phyloP scores from a whole-genome alignment of 148 eudicot genomes.

The Chenopodium berlandieri region DNA sequence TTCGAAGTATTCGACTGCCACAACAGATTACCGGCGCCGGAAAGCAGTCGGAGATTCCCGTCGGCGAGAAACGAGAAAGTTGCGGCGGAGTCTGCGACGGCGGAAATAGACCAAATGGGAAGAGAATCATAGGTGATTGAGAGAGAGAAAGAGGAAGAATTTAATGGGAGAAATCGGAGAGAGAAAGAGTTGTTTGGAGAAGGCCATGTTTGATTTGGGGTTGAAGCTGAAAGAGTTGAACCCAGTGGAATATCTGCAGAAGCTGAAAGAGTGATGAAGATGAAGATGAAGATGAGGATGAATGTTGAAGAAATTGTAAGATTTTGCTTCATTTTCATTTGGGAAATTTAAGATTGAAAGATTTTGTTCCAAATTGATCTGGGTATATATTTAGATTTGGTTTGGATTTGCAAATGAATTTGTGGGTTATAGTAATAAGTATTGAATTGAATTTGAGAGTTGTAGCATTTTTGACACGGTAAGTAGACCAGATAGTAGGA shows the following conservation, averaged over 20 bases:
- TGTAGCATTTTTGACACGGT: too few species aligned
- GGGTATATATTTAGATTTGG: too few species aligned
- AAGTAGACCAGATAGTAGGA: too few species aligned
- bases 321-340: not conserved
- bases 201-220: slow-evolving; percentile 42
- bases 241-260: slow-evolving; percentile 25
- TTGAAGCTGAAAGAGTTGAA: slow-evolving; percentile 23
- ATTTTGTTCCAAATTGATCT: too few species aligned
- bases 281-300: not conserved
- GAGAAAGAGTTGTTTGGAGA: slow-evolving; percentile 54
- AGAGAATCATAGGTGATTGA: slow-evolving; percentile 48
- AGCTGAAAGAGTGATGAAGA: slow-evolving; percentile 2
- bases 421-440: too few species aligned
- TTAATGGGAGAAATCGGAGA: slow-evolving; percentile 42
- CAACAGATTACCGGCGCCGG: slow-evolving; percentile 32
- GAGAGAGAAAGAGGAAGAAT: slow-evolving; percentile 37
- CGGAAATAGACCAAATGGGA: slow-evolving; percentile 58
- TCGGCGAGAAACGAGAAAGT: slow-evolving; percentile 37
- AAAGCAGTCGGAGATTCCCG: slow-evolving; percentile 49
- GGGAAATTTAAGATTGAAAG: too few species aligned
- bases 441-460: too few species aligned
- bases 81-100: slow-evolving; percentile 39
- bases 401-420: too few species aligned
- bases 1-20: slow-evolving; percentile 63
- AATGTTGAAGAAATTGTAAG: slow-evolving; percentile 4